Percentiles rank a stretch among this genome's conserved stretches.
Conservation (phyloP, 2,329 filamentous ascomycete species). For the Cytospora paraplurivora region DNA sequence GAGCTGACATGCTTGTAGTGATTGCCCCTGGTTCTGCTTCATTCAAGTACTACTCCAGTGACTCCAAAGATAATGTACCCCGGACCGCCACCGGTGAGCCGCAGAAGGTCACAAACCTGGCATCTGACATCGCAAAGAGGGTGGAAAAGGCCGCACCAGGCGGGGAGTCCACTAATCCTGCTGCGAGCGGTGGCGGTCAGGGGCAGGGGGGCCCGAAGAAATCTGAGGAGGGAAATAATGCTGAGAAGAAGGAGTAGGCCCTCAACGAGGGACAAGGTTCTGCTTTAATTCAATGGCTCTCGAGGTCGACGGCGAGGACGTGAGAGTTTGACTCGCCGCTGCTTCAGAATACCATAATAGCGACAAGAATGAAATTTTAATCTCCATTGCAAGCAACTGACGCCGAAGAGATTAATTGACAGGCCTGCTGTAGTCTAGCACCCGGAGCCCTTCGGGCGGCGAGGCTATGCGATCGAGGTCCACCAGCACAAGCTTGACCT, state of each 20-base stretch:
- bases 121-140: slow-evolving; percentile 5
- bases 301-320: neutral
- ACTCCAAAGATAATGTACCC: neutral
- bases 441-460: slow-evolving; percentile 31
- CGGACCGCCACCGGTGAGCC: slow-evolving; percentile 8
- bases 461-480: slow-evolving; percentile 32
- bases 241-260: neutral
- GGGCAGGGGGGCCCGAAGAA: neutral
- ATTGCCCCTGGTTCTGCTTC: neutral
- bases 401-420: slow-evolving; percentile 1
- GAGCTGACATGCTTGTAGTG: slow-evolving; percentile 2
- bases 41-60: neutral
- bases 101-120: slow-evolving; percentile 7
- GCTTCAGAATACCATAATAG: neutral
- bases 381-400: neutral
- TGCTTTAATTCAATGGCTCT: neutral
- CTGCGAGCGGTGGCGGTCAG: neutral
- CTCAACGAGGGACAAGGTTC: too few relatives aligned
- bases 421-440: slow-evolving; percentile 32
- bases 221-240: neutral
- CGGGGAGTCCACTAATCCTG: neutral
- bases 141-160: slow-evolving; percentile 3
- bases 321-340: neutral
- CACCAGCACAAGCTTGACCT: slow-evolving; percentile 53
- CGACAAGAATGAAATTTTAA: neutral